phyloP scores from a whole-genome alignment of 2,329 filamentous ascomycete species.

The Thelonectria olida region DNA sequence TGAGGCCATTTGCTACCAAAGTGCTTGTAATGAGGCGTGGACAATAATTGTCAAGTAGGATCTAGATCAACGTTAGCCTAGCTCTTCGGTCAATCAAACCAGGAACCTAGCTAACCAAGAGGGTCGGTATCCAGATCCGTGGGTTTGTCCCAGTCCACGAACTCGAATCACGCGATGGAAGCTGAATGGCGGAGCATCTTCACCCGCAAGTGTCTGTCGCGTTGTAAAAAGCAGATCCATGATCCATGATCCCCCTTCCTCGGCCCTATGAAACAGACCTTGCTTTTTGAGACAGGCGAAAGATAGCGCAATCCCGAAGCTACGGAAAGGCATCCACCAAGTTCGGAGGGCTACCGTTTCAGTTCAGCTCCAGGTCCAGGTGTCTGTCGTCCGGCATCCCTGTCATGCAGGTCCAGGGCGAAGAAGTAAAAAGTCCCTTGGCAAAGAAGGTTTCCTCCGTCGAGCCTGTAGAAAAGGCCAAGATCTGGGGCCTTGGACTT shows the following conservation, averaged over 20 bases:
- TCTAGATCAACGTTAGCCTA: background rate
- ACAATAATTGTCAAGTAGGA: background rate
- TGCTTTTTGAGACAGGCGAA: slow-evolving; percentile 19
- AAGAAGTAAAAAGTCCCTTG: slow-evolving; percentile 22
- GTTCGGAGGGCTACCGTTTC: slow-evolving; percentile 34
- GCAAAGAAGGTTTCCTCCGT: slow-evolving; percentile 13
- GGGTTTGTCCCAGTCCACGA: slow-evolving; percentile 4
- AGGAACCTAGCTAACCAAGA: background rate
- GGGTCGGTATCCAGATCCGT: slow-evolving; percentile 17
- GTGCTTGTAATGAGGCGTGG: background rate
- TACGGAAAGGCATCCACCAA: slow-evolving; percentile 27
- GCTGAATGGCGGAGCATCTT: slow-evolving; percentile 1
- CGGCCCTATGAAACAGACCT: slow-evolving; percentile 18
- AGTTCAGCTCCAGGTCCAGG: slow-evolving; percentile 32
- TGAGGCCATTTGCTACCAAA: background rate
- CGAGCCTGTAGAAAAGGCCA: slow-evolving; percentile 4
- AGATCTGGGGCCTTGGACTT: slow-evolving; percentile 13
- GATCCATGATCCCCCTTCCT: no score
- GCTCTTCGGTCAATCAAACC: slow-evolving; percentile 3
- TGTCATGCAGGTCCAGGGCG: slow-evolving; percentile 13
- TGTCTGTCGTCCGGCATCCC: slow-evolving; percentile 13
- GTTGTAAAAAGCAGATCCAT: slow-evolving; percentile 20
- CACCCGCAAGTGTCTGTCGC: background rate
- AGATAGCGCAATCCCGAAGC: slow-evolving; percentile 31
- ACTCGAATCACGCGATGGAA: slow-evolving; percentile 22